phyloP scores from a whole-genome alignment of 768 basidiomycete species.

The Xerocomellus intermedius region DNA sequence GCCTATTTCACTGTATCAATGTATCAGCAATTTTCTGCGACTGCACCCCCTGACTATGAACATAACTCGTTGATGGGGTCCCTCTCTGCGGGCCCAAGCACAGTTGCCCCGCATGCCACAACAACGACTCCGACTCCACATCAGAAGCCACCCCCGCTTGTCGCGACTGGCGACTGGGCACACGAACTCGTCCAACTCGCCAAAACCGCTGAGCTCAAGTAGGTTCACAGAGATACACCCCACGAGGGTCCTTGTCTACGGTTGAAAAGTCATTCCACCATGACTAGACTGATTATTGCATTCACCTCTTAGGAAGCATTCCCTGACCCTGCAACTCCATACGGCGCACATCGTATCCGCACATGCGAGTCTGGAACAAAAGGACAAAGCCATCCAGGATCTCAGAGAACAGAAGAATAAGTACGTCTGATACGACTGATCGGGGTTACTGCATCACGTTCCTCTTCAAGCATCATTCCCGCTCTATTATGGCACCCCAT shows the following conservation, averaged over 20 bases:
- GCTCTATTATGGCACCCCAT: background rate
- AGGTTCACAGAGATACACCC: slow-evolving; percentile 30
- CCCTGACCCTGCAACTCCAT: slow-evolving; percentile 77
- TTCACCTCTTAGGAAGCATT: slow-evolving; percentile 62
- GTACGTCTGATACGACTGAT: slow-evolving; percentile 40
- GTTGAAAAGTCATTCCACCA: background rate
- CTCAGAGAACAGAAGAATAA: slow-evolving; percentile 83
- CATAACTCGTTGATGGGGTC: slow-evolving; percentile 32
- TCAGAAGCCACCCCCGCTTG: slow-evolving; percentile 46
- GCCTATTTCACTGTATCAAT: slow-evolving; percentile 29
- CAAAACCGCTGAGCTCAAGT: slow-evolving; percentile 88
- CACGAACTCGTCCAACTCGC: slow-evolving; percentile 83
- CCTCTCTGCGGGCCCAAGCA: slow-evolving; percentile 34
- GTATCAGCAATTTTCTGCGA: slow-evolving; percentile 36
- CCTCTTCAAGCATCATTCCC: background rate
- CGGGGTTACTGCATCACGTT: background rate
- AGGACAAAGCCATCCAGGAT: slow-evolving; percentile 76
- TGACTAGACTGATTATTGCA: slow-evolving; percentile 11
- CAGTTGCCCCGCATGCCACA: slow-evolving; percentile 31
- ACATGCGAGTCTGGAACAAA: slow-evolving; percentile 75
- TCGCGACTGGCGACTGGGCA: slow-evolving; percentile 86
- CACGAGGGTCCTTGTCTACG: slow-evolving; percentile 1
- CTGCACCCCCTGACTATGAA: slow-evolving; percentile 35
- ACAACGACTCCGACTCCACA: slow-evolving; percentile 24
- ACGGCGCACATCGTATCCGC: slow-evolving; percentile 86